Base-by-base conservation (phyloP, 352 stramenopile genomes). In the Phytophthora pistaciae region DNA sequence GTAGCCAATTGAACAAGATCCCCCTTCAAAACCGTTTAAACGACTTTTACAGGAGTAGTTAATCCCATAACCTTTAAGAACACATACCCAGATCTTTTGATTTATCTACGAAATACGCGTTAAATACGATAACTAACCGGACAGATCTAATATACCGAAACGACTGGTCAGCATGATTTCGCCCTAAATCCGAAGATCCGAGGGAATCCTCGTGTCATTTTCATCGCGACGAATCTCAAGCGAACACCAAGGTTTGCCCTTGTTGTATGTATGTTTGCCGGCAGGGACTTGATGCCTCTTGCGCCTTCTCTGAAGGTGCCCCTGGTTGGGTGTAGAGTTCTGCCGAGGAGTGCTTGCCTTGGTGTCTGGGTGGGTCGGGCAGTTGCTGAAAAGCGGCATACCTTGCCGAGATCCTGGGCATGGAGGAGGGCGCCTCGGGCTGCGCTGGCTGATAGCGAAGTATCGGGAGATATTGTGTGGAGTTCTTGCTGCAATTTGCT, bases 401-500 rank as follows among this genome's bases (percentile, higher is more conserved):
- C 52, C 70, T 20, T 11, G 63, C 21, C 29, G 40, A 60, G 33
- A 66, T 49, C 52, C 20, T 53, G 14, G 20, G 44, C 53, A 27
- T 31, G 27, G 33, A 60, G 52, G 25, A 20, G 63, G 38, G 62
- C 56, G 33, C 68, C 58, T 74, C 52, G 69, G 76, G 27, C 42
- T 53, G 52, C 60, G 66, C 79, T 67, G 78, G 84, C 84, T 75
- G 48, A 90, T 68, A 91, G 49, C 27, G 55, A 89, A 69, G 29
- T 18, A 33, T 11, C 53, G 76, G 79, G 80, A 89, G 84, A 80
- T 83, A 88, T 70, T 91, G 84, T 92, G 84, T 92, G 84, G 84
- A 90, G 84, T 91, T 89, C 80, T 77, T 83, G 80, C 78, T 80
- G 82, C 79, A 88, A 88, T 89, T 88, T 77, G 76, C 77, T 79